Conservation (phyloP, 2,329 filamentous ascomycete genomes). For the Penicillium italicum region DNA sequence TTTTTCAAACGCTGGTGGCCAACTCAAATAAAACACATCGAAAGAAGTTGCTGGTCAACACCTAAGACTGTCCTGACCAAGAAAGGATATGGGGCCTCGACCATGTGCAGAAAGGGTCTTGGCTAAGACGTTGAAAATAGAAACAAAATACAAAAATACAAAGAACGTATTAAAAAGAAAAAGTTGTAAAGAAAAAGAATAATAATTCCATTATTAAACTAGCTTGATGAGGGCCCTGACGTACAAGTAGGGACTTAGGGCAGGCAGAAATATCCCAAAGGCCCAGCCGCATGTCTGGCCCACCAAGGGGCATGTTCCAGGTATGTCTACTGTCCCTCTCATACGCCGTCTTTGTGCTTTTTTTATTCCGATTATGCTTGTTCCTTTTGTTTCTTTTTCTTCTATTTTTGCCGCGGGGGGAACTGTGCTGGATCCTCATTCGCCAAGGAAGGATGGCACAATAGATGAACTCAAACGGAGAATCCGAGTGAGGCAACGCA, state of each 20-base stretch:
- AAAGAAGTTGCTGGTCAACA: not conserved
- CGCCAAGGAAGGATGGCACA: conserved; percentile 11
- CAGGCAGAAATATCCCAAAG: conserved; percentile 11
- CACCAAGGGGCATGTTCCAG: conserved; percentile 18
- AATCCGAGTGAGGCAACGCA: conserved; percentile 10
- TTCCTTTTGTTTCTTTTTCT: conserved; percentile 5
- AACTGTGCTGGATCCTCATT: conserved; percentile 12
- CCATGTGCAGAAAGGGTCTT: conserved; percentile 17
- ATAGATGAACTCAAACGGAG: conserved; percentile 14
- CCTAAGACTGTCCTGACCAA: conserved; percentile 7
- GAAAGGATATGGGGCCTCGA: conserved; percentile 19
- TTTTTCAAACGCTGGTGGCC: not conserved
- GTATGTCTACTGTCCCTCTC: conserved; percentile 5
- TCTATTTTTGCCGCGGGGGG: conserved; percentile 19
- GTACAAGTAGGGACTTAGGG: conserved; percentile 10
- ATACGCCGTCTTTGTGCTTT: conserved; percentile 8
- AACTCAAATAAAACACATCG: not conserved
- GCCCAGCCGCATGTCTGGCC: conserved; percentile 19
- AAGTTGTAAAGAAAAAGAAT: not conserved
- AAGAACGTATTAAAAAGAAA: not conserved
- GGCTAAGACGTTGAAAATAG: conserved; percentile 10
- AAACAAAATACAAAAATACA: not conserved
- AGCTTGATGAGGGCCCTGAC: conserved; percentile 8
- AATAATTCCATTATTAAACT: conserved; percentile 5
- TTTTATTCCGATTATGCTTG: conserved; percentile 18